A percentile compares a stretch with the other conserved stretches of the same genome.
Evolutionary conservation across 345 rosid genomes (phyloP).

Genomic region (Luvunga scandens): DNA sequence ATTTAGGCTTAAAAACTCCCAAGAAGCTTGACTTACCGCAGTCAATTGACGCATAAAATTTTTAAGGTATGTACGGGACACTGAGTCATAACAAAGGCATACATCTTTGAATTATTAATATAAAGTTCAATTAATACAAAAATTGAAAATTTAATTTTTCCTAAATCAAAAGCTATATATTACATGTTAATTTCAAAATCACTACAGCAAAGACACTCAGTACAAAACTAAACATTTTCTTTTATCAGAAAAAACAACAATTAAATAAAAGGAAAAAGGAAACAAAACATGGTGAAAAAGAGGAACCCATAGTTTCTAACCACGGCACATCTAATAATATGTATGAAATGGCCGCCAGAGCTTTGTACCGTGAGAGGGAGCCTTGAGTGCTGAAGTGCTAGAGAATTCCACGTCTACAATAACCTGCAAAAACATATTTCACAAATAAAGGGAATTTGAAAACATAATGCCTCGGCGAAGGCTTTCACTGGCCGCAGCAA

Average conservation of each 20-base stretch:
- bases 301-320: background rate
- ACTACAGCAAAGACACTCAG: background rate
- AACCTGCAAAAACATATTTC: conserved; percentile 18
- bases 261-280: too few species aligned
- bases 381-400: background rate
- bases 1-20: background rate
- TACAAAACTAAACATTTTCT: background rate
- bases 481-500: conserved; percentile 87
- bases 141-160: background rate
- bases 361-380: background rate
- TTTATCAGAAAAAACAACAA: background rate
- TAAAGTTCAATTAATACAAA: background rate
- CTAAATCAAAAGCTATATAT: background rate
- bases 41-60: background rate
- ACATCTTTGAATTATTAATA: background rate
- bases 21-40: background rate
- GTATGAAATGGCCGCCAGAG: conserved; percentile 1
- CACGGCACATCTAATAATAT: conserved; percentile 1
- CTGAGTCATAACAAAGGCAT: background rate
- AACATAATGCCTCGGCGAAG: conserved; percentile 90
- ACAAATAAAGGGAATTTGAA: conserved; percentile 83
- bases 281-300: background rate
- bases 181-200: background rate
- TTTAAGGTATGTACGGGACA: background rate
- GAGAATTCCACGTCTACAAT: background rate